phyloP scores from a whole-genome alignment of 768 basidiomycete species.

The Tulasnella sp. region DNA sequence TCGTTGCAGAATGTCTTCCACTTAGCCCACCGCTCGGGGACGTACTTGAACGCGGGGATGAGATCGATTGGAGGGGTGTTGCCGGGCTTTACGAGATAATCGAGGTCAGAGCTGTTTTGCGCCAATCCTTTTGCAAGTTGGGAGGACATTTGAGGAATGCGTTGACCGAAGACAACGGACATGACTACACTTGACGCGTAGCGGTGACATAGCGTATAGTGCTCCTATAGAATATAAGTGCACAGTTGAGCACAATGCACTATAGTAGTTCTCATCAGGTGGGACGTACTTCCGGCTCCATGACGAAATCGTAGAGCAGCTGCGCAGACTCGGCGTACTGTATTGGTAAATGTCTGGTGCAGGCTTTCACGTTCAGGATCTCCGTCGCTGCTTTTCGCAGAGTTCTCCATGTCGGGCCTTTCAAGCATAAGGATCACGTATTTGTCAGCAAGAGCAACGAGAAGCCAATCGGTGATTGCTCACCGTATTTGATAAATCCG shows the following conservation, averaged over 20 bases:
- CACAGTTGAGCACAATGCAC: not conserved
- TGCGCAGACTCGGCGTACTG: conserved; percentile 25
- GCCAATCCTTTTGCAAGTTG: not conserved
- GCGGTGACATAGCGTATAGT: conserved; percentile 24
- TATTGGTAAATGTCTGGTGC: conserved; percentile 19
- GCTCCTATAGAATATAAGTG: conserved; percentile 18
- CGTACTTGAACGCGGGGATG: conserved; percentile 25
- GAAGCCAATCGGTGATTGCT: conserved; percentile 7
- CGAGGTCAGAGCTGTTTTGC: not conserved
- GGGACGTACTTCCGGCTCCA: conserved; percentile 20
- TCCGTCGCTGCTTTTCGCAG: conserved; percentile 11
- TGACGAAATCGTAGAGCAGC: conserved; percentile 23
- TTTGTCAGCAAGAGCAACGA: conserved; percentile 10
- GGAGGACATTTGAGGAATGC: conserved; percentile 19
- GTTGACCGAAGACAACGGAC: conserved; percentile 26
- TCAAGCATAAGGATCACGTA: not conserved
- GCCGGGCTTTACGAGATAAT: conserved; percentile 21
- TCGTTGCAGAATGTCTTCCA: conserved; percentile 26
- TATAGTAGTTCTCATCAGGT: not conserved
- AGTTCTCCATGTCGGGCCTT: conserved; percentile 11
- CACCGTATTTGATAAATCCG: conserved; percentile 23
- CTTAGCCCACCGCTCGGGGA: conserved; percentile 28
- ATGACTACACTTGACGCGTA: conserved; percentile 24
- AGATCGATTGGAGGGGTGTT: conserved; percentile 28
- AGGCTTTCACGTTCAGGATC: conserved; percentile 18